Evolutionary conservation across 192 early-diverging fungal species (phyloP), one percentile per base, ranked within the genome.

Genomic region (Spinellus fusiger): DNA sequence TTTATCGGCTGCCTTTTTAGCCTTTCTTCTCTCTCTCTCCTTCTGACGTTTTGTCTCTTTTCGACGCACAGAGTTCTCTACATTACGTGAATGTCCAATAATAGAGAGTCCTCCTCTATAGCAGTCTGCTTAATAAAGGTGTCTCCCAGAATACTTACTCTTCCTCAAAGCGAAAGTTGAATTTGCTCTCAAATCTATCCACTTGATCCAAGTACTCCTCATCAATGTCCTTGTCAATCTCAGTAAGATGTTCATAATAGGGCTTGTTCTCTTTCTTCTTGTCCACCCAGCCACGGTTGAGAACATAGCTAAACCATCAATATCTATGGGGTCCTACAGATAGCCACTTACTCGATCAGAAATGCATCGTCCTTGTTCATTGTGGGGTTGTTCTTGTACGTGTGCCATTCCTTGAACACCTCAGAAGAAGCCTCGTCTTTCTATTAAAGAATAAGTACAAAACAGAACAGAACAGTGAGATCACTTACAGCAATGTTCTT

Each of bases 91-190:
- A 65, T 94, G 86, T 16, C 89, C 85, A 33, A 81, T 77, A 61
- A 98, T 79, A 28, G 85, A 77, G 4, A 76, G 49, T 15, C 77
- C 77, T 29, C 87, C 87, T 64, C n/a, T n/a, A n/a, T n/a, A n/a
- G n/a, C n/a, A n/a, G n/a, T n/a, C n/a, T n/a, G n/a, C n/a, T n/a
- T n/a, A n/a, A n/a, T n/a, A n/a, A n/a, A n/a, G n/a, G n/a, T n/a
- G n/a, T n/a, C n/a, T n/a, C n/a, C n/a, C n/a, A n/a, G n/a, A n/a
- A n/a, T n/a, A n/a, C n/a, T n/a, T n/a, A n/a, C n/a, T 81, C 84
- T 71, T 98, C 94, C 76, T 95, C 93, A 58, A 88, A 96, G 48
- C 96, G 84, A 78, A 96, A 95, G 59, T 98, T 98, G 73, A 93
- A 91, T 63, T 81, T 80, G 49, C 82, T 84, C 75, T 98, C 96